Evolutionary conservation across 2,329 filamentous ascomycete genomes (phyloP).

Genomic region (Diaporthe batatas): DNA sequence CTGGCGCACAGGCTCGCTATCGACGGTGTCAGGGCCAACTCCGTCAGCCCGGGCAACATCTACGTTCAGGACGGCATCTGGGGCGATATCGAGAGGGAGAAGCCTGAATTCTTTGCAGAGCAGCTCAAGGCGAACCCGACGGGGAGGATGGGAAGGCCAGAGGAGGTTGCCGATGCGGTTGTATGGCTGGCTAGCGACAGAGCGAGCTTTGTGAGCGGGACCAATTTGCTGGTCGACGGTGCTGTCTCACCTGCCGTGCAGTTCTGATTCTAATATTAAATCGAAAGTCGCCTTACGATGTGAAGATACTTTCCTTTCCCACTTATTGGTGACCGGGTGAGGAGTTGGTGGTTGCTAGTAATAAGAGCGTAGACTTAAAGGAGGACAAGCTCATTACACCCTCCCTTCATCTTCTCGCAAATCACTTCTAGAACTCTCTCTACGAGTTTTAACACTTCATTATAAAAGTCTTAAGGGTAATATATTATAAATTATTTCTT

Average conservation of each 20-base stretch:
- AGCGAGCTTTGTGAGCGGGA: conserved; percentile 43
- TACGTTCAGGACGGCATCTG: conserved; percentile 54
- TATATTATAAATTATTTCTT: no score
- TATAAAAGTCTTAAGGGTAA: no score
- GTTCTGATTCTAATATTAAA: conserved; percentile 28
- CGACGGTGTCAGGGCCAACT: conserved; percentile 53
- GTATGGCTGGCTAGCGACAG: conserved; percentile 43
- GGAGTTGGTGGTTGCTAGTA: no score
- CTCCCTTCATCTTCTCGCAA: no score
- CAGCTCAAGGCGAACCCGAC: conserved; percentile 44
- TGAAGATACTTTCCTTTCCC: no score
- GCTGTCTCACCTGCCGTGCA: conserved; percentile 43
- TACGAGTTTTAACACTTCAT: no score
- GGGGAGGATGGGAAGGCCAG: conserved; percentile 43
- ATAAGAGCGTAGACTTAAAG: no score
- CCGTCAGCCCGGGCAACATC: conserved; percentile 52
- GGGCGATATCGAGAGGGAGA: conserved; percentile 50
- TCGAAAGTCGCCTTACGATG: no score
- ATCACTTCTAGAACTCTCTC: no score
- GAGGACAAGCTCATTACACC: no score
- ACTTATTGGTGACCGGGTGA: no score
- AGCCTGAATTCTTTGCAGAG: conserved; percentile 48
- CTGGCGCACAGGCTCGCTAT: conserved; percentile 52
- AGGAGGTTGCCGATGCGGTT: conserved; percentile 45
- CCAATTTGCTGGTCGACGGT: conserved; percentile 44